Evolutionary conservation across 371 early-diverging fungal genomes (phyloP), one percentile per base, ranked within the genome.

Genomic region (Actinomortierella wolfii): DNA sequence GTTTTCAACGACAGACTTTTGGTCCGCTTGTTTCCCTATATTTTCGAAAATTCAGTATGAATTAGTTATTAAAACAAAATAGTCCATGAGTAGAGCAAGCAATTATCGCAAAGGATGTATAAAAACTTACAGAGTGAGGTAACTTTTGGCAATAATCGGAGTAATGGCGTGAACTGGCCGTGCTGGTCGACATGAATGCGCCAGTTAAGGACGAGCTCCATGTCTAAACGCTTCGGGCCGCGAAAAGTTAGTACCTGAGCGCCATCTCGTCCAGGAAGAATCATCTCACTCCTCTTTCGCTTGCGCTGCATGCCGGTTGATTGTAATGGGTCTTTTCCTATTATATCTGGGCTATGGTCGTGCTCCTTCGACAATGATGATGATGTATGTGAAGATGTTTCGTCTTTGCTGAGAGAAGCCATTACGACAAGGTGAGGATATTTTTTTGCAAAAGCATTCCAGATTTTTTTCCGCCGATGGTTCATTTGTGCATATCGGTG

Each of bases 121-220:
- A 44, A 20, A 6, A 6, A 34, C 34, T 34, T 34, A 34, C 34
- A 34, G 11, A 34, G 34, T 6, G 34, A 34, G 11, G 34, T 34
- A 11, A 34, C 34, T 34, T 34, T 34, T 6, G 34, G 34, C 34
- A 34, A 11, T 11, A 34, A 11, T 6, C 34, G 34, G 11, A 34
- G 34, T 11, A 34, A 11, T 11, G 34, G 34, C 34, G 34, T 34
- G 11, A 34, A 11, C 11, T 34, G 34, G 34, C 34, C 73, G 14
- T 63, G 48, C 2, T 53, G 56, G 5, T 66, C 53, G 9, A 54
- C 63, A 17, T 66, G 57, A 26, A 73, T 73, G 2, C 14, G 41
- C 73, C 73, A 73, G 3, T 66, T 66, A n/a, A 73, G 39, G 9
- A 73, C 60, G 2, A 73, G 73, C 14, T 73, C 73, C 13, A 63